Evolutionary conservation across 495 filamentous ascomycete genomes (phyloP).

Genomic region (Penicillium bovifimosum): DNA sequence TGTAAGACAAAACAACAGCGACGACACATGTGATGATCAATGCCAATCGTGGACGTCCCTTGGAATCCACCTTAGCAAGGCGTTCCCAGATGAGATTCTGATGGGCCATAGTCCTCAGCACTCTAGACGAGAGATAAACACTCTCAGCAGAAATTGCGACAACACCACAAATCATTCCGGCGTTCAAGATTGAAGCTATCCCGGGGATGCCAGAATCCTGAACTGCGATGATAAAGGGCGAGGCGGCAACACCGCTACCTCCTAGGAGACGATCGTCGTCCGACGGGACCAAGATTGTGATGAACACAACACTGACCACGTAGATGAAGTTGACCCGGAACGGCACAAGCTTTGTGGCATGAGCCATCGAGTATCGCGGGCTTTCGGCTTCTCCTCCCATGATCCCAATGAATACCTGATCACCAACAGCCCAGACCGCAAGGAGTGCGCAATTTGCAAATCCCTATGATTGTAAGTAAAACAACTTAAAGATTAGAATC

Average conservation of each 20-base stretch:
- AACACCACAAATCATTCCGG: slow-evolving; percentile 25
- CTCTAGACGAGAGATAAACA: slow-evolving; percentile 27
- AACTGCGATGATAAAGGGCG: slow-evolving; percentile 33
- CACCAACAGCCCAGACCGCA: slow-evolving; percentile 27
- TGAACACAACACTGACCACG: slow-evolving; percentile 22
- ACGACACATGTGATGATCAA: slow-evolving; percentile 19
- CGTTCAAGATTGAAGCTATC: slow-evolving; percentile 27
- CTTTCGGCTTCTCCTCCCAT: slow-evolving; percentile 24
- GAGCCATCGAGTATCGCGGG: slow-evolving; percentile 26
- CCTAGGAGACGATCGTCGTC: slow-evolving; percentile 19
- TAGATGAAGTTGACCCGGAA: slow-evolving; percentile 31
- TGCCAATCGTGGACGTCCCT: slow-evolving; percentile 21
- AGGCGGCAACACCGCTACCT: slow-evolving; percentile 21
- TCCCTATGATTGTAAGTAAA: slow-evolving; percentile 18
- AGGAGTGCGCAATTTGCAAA: slow-evolving; percentile 27
- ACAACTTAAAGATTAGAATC: slow-evolving; percentile 8
- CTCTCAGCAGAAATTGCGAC: slow-evolving; percentile 25
- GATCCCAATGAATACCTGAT: slow-evolving; percentile 23
- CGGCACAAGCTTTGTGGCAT: slow-evolving; percentile 27
- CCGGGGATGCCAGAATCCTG: slow-evolving; percentile 21
- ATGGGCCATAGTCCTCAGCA: slow-evolving; percentile 26
- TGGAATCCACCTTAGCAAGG: slow-evolving; percentile 22
- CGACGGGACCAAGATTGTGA: slow-evolving; percentile 26
- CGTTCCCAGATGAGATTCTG: slow-evolving; percentile 18
- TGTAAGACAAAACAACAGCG: slow-evolving; percentile 22